Percentiles rank a stretch among this genome's conserved stretches.
Evolutionary conservation across 768 basidiomycete genomes (phyloP).

Genomic region (Vishniacozyma victoriae): DNA sequence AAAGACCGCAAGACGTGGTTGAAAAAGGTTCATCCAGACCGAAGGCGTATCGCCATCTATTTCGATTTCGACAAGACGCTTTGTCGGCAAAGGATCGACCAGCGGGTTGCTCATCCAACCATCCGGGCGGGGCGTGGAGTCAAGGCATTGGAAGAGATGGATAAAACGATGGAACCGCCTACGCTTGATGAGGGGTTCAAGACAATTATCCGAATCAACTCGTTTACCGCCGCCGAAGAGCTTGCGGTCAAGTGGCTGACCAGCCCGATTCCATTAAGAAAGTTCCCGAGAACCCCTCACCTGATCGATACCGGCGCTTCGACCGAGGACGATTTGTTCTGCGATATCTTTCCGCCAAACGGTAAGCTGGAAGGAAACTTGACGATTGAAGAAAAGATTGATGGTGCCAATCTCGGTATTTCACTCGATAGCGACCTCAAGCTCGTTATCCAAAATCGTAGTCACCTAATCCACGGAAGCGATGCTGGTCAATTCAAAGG

Average conservation of each 20-base stretch:
- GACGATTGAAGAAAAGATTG: conserved; percentile 61
- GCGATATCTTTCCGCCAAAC: neutral
- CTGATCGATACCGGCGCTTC: conserved; percentile 58
- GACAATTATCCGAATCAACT: conserved; percentile 52
- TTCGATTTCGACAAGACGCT: conserved; percentile 56
- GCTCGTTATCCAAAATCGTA: conserved; percentile 56
- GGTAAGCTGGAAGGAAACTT: conserved; percentile 36
- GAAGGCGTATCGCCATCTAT: conserved; percentile 54
- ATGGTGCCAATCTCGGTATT: conserved; percentile 65
- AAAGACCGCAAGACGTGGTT: too few species aligned
- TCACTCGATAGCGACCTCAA: conserved; percentile 54
- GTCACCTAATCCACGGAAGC: conserved; percentile 56
- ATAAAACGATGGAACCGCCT: conserved; percentile 51
- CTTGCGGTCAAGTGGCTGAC: conserved; percentile 52
- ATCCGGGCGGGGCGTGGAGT: conserved; percentile 50
- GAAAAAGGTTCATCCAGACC: conserved; percentile 53
- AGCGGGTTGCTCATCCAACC: conserved; percentile 58
- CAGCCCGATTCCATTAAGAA: conserved; percentile 50
- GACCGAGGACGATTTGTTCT: conserved; percentile 54
- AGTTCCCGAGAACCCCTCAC: conserved; percentile 61
- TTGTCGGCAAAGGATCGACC: conserved; percentile 57
- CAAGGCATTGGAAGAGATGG: conserved; percentile 56
- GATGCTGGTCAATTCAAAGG: conserved; percentile 62
- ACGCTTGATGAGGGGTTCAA: conserved; percentile 55
- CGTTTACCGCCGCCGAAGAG: conserved; percentile 55